Base-by-base conservation (phyloP, 352 stramenopile genomes). In the Phytophthora macrochlamydospora region DNA sequence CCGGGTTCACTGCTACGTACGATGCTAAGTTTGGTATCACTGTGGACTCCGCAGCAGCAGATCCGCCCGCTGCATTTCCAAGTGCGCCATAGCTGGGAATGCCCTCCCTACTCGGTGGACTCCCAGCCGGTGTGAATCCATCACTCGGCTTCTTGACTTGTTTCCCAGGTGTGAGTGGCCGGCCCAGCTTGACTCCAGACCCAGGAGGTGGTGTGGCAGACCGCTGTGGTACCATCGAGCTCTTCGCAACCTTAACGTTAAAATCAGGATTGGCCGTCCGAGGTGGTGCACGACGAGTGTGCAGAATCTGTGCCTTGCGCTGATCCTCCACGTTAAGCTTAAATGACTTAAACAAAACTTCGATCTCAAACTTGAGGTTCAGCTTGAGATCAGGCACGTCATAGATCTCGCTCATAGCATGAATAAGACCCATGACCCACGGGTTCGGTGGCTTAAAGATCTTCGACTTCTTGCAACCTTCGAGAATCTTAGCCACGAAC, bases 281-380 rank as follows among this genome's bases (percentile, higher is more conserved):
- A 31, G 94, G 85, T 0, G 97, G 97, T 35, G 86, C 81, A 56
- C 93, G 61, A 45, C 97, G 89, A 51, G 87, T 95, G 50, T 91
- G 81, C n/a, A 99, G 83, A 53, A 97, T 62, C 52, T 94, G 89
- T 12, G 89, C 87, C 56, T 97, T 97, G 56, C 99, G 97, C 63
- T 96, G 88, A 56, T 99, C 97, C 58, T 99, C 95, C 38, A 99
- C 83, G 44, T 98, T 98, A 1, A 99, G 83, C 65, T 98, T 98
- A 48, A 99, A 95, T 78, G 98, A 98, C 78, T 99, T 99, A 83
- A 98, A 99, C 4, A 99, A 72, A 43, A 99, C 97, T 81, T 99
- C 97, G 50, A 99, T 98, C 77, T 99, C 97, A 75, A 99, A 99
- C 71, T 99, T 99, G 51, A 99, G 97, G 76, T 99, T 99, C 65